phyloP scores from a whole-genome alignment of 768 basidiomycete genomes.

The Pleurotus cornucopiae region DNA sequence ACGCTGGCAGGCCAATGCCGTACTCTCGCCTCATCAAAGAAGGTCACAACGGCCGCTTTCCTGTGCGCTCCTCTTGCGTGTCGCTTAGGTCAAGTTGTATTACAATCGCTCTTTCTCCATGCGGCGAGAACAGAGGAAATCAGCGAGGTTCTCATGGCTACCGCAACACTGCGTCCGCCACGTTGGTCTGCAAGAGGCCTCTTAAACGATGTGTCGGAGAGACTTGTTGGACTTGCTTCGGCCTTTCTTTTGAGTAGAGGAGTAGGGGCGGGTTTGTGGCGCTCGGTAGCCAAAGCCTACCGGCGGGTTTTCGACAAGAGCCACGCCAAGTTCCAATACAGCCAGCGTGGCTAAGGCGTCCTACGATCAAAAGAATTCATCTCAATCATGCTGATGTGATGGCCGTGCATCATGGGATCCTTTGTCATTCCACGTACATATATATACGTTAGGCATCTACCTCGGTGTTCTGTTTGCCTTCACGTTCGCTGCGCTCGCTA shows the following conservation, averaged over 20 bases:
- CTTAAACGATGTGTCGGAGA: too few species aligned
- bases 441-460: not conserved
- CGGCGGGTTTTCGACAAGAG: not conserved
- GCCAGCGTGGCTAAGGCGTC: not conserved
- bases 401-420: conserved; percentile 6
- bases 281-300: not conserved
- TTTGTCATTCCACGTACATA: not conserved
- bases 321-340: not conserved
- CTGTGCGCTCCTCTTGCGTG: too few species aligned
- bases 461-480: not conserved
- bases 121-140: not conserved
- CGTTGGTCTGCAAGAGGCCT: too few species aligned
- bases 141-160: not conserved
- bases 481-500: not conserved
- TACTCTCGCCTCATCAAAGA: too few species aligned
- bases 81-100: too few species aligned
- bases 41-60: too few species aligned
- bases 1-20: too few species aligned
- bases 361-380: conserved; percentile 1
- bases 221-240: too few species aligned
- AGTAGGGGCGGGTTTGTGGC: not conserved
- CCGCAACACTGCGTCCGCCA: too few species aligned
- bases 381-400: conserved; percentile 3
- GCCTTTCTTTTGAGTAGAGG: not conserved
- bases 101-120: not conserved